phyloP scores from a whole-genome alignment of 768 basidiomycete genomes.

The Mycena rebaudengoi region DNA sequence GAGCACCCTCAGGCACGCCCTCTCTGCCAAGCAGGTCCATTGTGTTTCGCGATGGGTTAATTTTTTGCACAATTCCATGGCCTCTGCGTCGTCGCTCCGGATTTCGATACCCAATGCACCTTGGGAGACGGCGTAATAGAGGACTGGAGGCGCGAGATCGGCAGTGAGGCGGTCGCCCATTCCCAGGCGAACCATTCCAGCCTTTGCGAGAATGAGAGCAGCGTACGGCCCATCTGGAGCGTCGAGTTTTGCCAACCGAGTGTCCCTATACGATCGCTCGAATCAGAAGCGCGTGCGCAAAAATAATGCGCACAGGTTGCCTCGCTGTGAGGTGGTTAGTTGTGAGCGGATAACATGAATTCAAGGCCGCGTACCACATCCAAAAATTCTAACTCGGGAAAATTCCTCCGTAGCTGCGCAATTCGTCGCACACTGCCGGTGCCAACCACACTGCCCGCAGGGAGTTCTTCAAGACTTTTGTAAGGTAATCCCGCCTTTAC shows the following conservation, averaged over 20 bases:
- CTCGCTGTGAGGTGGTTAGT: conserved; percentile 59
- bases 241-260: conserved; percentile 92
- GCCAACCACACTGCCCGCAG: conserved; percentile 88
- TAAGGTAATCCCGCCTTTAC: conserved; percentile 77
- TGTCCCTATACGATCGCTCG: conserved; percentile 75
- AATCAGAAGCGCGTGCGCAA: conserved; percentile 13
- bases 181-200: conserved; percentile 86
- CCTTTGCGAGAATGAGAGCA: conserved; percentile 92
- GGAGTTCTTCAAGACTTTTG: conserved; percentile 82
- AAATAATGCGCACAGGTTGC: conserved; percentile 80
- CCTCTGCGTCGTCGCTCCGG: conserved; percentile 67
- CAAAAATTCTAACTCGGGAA: conserved; percentile 78
- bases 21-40: conserved; percentile 84
- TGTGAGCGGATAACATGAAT: background rate
- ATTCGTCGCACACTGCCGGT: conserved; percentile 94
- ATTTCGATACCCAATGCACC: conserved; percentile 93
- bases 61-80: conserved; percentile 68
- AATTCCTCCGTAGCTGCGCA: conserved; percentile 86
- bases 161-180: conserved; percentile 78
- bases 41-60: conserved; percentile 82
- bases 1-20: conserved; percentile 85
- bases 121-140: conserved; percentile 93
- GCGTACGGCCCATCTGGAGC: conserved; percentile 80
- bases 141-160: conserved; percentile 75
- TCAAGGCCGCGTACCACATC: conserved; percentile 78